Evolutionary conservation across 352 stramenopile species (phyloP).

Genomic region (Aphanomyces astaci): DNA sequence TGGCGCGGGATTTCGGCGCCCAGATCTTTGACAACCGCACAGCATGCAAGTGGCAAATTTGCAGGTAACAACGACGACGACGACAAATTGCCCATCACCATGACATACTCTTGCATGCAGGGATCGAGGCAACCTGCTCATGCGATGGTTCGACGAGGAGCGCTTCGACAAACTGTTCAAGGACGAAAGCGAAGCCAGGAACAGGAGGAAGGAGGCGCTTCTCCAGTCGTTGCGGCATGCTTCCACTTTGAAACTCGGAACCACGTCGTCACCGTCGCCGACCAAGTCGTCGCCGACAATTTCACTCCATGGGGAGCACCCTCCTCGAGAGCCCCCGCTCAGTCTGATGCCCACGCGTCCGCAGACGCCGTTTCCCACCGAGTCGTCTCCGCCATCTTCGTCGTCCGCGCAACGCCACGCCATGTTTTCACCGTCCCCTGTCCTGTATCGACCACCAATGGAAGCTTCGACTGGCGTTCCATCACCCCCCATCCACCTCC

Average conservation of each 20-base stretch:
- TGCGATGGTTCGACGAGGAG: conserved; percentile 70
- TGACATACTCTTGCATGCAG: no score
- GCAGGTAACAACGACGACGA: conserved; percentile 33
- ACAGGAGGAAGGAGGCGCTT: conserved; percentile 7
- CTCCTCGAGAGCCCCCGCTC: background rate
- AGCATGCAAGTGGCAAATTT: conserved; percentile 79
- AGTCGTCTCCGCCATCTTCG: background rate
- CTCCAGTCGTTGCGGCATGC: background rate
- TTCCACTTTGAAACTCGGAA: conserved; percentile 3
- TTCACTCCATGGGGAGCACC: no score
- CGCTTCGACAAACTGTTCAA: conserved; percentile 83
- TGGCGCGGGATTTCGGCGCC: conserved; percentile 53
- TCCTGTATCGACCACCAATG: background rate
- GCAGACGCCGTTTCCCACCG: background rate
- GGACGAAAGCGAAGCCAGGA: conserved; percentile 25
- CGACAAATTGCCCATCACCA: background rate
- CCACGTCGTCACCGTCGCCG: conserved; percentile 4
- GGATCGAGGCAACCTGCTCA: conserved; percentile 61
- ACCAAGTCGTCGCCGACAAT: background rate
- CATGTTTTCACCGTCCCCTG: background rate
- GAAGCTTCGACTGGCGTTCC: background rate
- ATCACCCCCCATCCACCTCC: background rate
- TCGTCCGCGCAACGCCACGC: background rate
- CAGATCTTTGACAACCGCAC: conserved; percentile 55
- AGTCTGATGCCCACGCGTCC: background rate